Evolutionary conservation across 1,139 yeast species (phyloP), one percentile per base, ranked within the genome.

Genomic region (Spathaspora sp.): DNA sequence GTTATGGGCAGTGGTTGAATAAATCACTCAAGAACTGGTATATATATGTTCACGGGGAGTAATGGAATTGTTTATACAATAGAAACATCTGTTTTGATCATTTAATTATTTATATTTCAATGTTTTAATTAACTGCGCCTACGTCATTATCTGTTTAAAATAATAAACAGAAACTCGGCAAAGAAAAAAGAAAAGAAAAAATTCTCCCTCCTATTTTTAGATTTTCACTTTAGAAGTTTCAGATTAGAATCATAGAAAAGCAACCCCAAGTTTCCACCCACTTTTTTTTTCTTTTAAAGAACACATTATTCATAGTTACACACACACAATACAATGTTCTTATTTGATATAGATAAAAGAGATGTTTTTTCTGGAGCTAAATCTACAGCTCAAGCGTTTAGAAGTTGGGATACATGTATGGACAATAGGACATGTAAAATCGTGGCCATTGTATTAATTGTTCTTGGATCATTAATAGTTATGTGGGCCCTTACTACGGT

Each of bases 321-420:
- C 27, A 29, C 34, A 29, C n/a, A 34, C n/a, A 15, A 34, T 24
- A 34, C 38, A 8, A 34, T 34, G 38, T 34, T 17, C 20, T 34
- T 34, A 11, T 17, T 34, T 13, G 38, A 34, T 5, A 34, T 34
- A 34, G 38, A 34, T 17, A 34, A 38, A 38, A 45, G 52, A 44
- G 51, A 53, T 38, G 29, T 57, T 10, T 53, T 59, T 41, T 41
- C 41, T 1, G 51, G 55, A 26, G 69, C 66, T 41, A 60, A 53
- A 11, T 59, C 74, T 23, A 81, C 86, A 0, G 84, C 82, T 7
- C 59, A 76, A 17, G 71, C 89, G 2, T 85, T 86, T 69, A 79
- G 71, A 56, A 58, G 66, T 41, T 88, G 95, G 95, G 81, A 84
- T 59, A 79, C 87, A 2, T 88, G 96, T 66, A 86, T 86, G 95